Base-by-base conservation (phyloP, 257 asterid genomes). In the Ophiorrhiza pumila region DNA sequence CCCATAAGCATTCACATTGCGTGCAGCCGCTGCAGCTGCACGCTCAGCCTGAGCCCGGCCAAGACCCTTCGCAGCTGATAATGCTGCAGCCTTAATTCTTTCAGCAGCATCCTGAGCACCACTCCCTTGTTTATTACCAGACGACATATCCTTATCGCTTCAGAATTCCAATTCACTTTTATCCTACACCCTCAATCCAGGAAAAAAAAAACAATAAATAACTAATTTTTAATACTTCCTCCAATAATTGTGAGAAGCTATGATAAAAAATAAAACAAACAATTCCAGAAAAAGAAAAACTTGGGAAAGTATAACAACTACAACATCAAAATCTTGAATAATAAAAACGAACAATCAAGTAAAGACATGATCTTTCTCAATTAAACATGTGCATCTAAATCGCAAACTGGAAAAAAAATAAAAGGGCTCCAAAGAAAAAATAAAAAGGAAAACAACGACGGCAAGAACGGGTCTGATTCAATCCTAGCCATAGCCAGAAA, bases 1-100 rank as follows among this genome's bases (percentile, higher is more conserved):
- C 70, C 99, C 99, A 50, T 94, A 94, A 0, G 99, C 99, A 49
- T 94, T 94, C 72, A 94, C 99, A 56, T 94, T 94, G 11, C 99
- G 86, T 0, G 87, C 98, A 50, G 98, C 98, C 0, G 99, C 99
- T 0, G 97, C 74, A 5, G 98, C 99, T 25, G 99, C 99, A 14
- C 98, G 89, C 77, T 94, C 99, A 1, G 98, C 99, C 88, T 94
- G 99, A 63, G 99, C 95, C 22, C 99, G 91, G 83, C 99, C 92
- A 70, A 94, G 90, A 60, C 99, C 99, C 79, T 94, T 94, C 18
- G 97, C 98, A 15, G 98, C 99, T 0, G 99, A 78, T 49, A 94
- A 69, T 23, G 99, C 96, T 4, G 95, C 95, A 0, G 92, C 96
- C 78, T 94, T 94, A 63, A 94, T 91, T 69, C 95, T 77, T 71